These are phyloP conservation scores for Naumovozyma dairenensis DNA, from an alignment of 805 yeast species.

Conservation along the genomic window DNA sequence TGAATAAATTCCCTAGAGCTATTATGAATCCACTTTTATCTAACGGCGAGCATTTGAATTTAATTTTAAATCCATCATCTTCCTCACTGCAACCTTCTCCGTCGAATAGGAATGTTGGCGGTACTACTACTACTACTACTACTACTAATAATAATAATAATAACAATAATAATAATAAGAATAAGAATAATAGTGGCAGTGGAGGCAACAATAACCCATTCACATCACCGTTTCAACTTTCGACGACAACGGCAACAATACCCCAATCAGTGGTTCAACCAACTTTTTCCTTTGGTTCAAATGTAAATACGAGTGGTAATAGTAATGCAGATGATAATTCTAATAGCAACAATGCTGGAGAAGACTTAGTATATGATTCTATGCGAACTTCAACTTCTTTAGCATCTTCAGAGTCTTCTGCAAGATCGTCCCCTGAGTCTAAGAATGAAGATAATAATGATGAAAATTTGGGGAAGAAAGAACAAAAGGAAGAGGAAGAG, in stretches of 20 bases:
- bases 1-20: no score
- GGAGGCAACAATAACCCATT: no score
- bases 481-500: not conserved
- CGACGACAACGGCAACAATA: not conserved
- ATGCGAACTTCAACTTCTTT: not conserved
- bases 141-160: no score
- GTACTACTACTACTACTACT: no score
- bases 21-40: not conserved
- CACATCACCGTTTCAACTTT: constrained; percentile 7
- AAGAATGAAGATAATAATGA: not conserved
- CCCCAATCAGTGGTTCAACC: constrained; percentile 8
- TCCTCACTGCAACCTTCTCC: constrained; percentile 1
- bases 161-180: no score
- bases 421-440: not conserved
- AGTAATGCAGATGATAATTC: no score
- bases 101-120: no score
- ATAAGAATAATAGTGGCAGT: no score
- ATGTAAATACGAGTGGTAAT: no score
- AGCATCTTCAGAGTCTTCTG: not conserved
- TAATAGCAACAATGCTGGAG: no score
- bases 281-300: constrained; percentile 6
- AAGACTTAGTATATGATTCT: not conserved
- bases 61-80: not conserved
- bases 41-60: no score
- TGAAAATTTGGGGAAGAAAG: not conserved